phyloP scores from a whole-genome alignment of 1,284 basidiomycete genomes.

The Tilletiaria anomala region DNA sequence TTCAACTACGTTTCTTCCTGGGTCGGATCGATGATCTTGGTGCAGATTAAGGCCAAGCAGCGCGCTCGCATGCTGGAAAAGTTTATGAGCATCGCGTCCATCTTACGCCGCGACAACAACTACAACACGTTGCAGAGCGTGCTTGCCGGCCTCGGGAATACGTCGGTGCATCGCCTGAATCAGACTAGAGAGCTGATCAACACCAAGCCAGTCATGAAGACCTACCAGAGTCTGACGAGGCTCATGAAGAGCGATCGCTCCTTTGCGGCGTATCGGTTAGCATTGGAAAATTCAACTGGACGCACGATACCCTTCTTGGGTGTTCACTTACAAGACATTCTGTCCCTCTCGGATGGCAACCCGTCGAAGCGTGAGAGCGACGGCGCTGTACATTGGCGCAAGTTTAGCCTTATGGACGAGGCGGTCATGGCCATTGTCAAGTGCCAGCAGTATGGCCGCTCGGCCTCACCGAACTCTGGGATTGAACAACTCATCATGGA shows the following conservation, averaged over 20 bases:
- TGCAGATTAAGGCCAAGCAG: constrained; percentile 23
- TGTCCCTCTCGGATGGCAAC: constrained; percentile 30
- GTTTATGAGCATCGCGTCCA: constrained; percentile 25
- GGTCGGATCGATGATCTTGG: constrained; percentile 31
- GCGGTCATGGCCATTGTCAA: constrained; percentile 23
- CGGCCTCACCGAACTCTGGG: constrained; percentile 4
- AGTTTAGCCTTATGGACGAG: constrained; percentile 31
- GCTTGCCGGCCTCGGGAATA: constrained; percentile 25
- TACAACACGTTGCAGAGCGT: constrained; percentile 29
- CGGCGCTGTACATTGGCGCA: constrained; percentile 29
- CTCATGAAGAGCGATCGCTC: constrained; percentile 25
- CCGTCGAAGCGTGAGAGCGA: constrained; percentile 16
- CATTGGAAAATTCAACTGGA: constrained; percentile 24
- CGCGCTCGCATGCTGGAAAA: constrained; percentile 29
- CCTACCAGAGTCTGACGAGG: constrained; percentile 17
- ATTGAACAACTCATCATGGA: constrained; percentile 20
- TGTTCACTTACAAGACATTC: constrained; percentile 30
- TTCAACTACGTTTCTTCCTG: constrained; percentile 34
- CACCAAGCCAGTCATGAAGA: constrained; percentile 23
- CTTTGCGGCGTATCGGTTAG: constrained; percentile 26
- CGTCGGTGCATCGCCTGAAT: constrained; percentile 23
- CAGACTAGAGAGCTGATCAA: constrained; percentile 23
- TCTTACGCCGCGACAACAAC: constrained; percentile 25
- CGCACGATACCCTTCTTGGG: constrained; percentile 21
- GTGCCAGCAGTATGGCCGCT: constrained; percentile 23